Evolutionary conservation across 495 filamentous ascomycete genomes (phyloP).

Genomic region (Cetradonia linearis): DNA sequence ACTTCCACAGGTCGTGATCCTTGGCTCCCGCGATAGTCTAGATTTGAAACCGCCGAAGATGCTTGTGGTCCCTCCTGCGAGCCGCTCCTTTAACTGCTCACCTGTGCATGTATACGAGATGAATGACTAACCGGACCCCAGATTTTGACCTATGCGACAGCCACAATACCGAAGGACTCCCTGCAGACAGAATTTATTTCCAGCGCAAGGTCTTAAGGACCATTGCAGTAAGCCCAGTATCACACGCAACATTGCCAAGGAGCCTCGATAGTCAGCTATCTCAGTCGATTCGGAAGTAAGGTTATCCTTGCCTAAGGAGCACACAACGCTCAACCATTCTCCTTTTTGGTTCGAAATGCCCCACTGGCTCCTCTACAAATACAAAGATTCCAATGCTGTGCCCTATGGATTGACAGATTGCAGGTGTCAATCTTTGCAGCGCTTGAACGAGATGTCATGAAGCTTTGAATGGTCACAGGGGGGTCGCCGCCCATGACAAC

Average conservation of each 20-base stretch:
- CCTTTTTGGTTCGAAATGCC: background rate
- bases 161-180: background rate
- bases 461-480: constrained; percentile 3
- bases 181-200: background rate
- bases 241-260: background rate
- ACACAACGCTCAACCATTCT: background rate
- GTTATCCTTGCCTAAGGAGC: background rate
- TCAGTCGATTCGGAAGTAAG: background rate
- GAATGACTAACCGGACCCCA: background rate
- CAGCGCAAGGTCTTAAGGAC: background rate
- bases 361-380: background rate
- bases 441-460: background rate
- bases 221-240: background rate
- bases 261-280: background rate
- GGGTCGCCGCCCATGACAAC: background rate
- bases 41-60: constrained; percentile 7
- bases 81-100: constrained; percentile 1
- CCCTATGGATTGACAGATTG: constrained; percentile 2
- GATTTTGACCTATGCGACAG: background rate
- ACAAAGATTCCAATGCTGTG: background rate
- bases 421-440: background rate
- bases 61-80: background rate
- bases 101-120: background rate
- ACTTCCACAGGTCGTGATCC: background rate
- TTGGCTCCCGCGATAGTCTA: background rate